A percentile compares a stretch with the other conserved stretches of the same genome.
These are phyloP conservation scores for Wickerhamiella lipophila DNA, from an alignment of 805 yeast species.

Conservation along the genomic window DNA sequence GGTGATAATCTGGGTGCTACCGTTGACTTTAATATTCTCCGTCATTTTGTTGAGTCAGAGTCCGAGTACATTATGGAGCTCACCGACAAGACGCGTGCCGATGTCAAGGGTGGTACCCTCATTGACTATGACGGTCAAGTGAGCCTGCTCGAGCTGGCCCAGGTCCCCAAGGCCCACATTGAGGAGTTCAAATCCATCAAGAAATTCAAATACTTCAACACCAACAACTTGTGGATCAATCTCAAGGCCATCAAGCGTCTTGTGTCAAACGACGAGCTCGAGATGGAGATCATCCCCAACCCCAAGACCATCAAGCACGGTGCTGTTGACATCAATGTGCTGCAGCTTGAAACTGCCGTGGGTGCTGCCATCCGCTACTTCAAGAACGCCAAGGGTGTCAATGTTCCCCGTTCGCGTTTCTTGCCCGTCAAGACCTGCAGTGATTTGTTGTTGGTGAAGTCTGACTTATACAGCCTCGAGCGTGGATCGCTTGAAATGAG, in stretches of 20 bases:
- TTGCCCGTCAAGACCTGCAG: slow-evolving; percentile 97
- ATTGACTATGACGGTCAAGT: slow-evolving; percentile 92
- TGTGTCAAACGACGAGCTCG: slow-evolving; percentile 67
- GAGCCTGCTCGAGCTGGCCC: slow-evolving; percentile 90
- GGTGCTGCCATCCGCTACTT: slow-evolving; percentile 98
- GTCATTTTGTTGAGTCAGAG: slow-evolving; percentile 83
- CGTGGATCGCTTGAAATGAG: slow-evolving; percentile 85
- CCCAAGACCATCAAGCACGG: slow-evolving; percentile 71
- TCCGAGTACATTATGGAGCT: slow-evolving; percentile 97
- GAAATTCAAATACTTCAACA: slow-evolving; percentile 95
- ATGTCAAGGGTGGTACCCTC: slow-evolving; percentile 98
- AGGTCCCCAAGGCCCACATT: slow-evolving; percentile 95
- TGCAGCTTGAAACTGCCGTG: slow-evolving; percentile 96
- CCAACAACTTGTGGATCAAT: slow-evolving; percentile 96
- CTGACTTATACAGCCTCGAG: slow-evolving; percentile 79
- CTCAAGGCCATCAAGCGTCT: slow-evolving; percentile 87
- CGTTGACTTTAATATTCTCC: slow-evolving; percentile 77
- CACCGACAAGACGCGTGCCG: slow-evolving; percentile 97
- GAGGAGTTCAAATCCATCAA: slow-evolving; percentile 97
- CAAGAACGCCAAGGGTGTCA: slow-evolving; percentile 91
- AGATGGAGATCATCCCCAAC: slow-evolving; percentile 93
- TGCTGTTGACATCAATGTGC: slow-evolving; percentile 63
- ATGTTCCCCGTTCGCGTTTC: slow-evolving; percentile 95
- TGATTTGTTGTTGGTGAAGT: slow-evolving; percentile 84
- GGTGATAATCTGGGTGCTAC: slow-evolving; percentile 99